Evolutionary conservation across 129 eudicot species (phyloP).

Genomic region (Escallonia herrerae): DNA sequence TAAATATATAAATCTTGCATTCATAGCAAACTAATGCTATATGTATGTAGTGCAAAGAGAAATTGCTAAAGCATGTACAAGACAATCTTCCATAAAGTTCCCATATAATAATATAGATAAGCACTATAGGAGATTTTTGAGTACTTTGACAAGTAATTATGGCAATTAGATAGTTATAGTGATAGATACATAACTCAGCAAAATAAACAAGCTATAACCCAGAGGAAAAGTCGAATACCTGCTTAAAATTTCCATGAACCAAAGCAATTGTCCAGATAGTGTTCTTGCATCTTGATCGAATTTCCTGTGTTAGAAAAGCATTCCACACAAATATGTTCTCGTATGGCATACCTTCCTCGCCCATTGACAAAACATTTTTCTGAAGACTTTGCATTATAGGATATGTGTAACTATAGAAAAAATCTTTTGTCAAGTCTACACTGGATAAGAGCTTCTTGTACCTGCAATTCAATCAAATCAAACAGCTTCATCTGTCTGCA

Average conservation of each 20-base stretch:
- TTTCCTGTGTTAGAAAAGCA: slow-evolving; percentile 67
- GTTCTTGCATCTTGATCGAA: slow-evolving; percentile 75
- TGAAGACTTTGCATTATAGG: slow-evolving; percentile 91
- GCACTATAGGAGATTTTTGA: too few species aligned
- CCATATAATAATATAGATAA: too few species aligned
- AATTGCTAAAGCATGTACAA: too few species aligned
- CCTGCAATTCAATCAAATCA: slow-evolving; percentile 39
- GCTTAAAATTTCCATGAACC: slow-evolving; percentile 89
- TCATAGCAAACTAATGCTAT: too few species aligned
- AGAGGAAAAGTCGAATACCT: slow-evolving; percentile 37
- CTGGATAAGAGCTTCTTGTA: slow-evolving; percentile 93
- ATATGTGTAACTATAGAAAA: slow-evolving; percentile 89
- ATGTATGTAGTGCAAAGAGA: too few species aligned
- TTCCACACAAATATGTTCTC: slow-evolving; percentile 95
- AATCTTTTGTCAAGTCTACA: slow-evolving; percentile 90
- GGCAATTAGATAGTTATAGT: too few species aligned
- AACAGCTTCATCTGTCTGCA: neutral
- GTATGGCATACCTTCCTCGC: slow-evolving; percentile 69
- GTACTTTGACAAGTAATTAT: too few species aligned
- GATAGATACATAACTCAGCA: neutral
- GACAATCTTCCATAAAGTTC: too few species aligned
- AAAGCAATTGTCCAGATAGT: slow-evolving; percentile 91
- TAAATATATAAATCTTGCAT: too few species aligned
- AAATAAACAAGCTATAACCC: neutral
- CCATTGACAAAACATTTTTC: slow-evolving; percentile 59